These are phyloP conservation scores for Eucalyptus marginata DNA, from an alignment of 345 rosid species.

Conservation along the genomic window DNA sequence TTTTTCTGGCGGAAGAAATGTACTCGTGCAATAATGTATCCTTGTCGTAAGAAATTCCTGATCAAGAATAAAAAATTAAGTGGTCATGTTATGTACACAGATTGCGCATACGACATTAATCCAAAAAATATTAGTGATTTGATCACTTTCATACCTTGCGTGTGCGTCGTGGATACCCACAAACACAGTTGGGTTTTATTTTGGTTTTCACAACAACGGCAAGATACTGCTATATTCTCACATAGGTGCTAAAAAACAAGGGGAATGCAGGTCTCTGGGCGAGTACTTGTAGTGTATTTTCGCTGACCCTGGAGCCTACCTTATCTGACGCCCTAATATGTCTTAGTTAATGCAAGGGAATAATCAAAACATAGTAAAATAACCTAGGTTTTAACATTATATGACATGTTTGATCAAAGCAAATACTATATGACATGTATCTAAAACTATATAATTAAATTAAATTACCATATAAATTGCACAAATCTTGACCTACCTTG, in stretches of 20 bases:
- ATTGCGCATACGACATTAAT: not conserved
- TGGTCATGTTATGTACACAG: not conserved
- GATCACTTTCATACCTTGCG: too few relatives aligned
- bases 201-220: too few relatives aligned
- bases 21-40: not conserved
- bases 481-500: not conserved
- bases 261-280: not conserved
- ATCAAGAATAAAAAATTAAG: not conserved
- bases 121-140: too few relatives aligned
- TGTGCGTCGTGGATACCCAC: too few relatives aligned
- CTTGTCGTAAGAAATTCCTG: not conserved
- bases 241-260: too few relatives aligned
- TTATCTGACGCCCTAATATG: not conserved
- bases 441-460: too few relatives aligned
- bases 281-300: not conserved
- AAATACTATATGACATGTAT: not conserved
- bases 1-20: not conserved
- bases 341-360: not conserved
- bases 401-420: not conserved
- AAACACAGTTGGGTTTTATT: too few relatives aligned
- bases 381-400: not conserved
- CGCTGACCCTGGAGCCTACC: not conserved
- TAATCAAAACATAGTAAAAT: not conserved
- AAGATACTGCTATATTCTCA: too few relatives aligned
- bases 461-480: not conserved